Percentiles rank a stretch among this genome's conserved stretches.
phyloP scores from a whole-genome alignment of 768 basidiomycete species.

The Lentinula raphanica region DNA sequence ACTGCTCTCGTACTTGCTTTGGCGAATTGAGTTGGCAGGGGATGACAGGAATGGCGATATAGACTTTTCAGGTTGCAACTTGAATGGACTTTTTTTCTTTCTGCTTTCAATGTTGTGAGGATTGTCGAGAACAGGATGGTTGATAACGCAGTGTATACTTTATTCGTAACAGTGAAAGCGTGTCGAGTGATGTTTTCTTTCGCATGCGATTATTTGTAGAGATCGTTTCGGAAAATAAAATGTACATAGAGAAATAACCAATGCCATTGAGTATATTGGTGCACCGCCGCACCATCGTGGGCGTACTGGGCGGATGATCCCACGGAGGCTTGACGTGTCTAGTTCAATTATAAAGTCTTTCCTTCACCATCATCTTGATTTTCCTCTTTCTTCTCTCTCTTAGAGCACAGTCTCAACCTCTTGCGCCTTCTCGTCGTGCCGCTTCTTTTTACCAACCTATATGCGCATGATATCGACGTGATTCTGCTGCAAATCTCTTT shows the following conservation, averaged over 20 bases:
- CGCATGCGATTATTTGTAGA: not conserved
- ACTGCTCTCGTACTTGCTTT: slow-evolving; percentile 58
- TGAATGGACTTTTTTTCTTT: not conserved
- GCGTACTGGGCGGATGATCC: too few relatives aligned
- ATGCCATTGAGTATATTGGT: too few relatives aligned
- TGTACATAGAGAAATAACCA: too few relatives aligned
- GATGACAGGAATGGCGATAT: not conserved
- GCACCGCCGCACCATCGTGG: too few relatives aligned
- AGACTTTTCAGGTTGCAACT: not conserved
- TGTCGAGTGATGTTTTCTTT: not conserved
- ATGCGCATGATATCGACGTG: not conserved
- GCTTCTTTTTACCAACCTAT: not conserved
- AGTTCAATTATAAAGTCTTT: not conserved
- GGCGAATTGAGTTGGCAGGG: slow-evolving; percentile 1
- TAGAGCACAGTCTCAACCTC: not conserved
- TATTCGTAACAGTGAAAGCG: not conserved
- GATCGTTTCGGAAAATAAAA: too few relatives aligned
- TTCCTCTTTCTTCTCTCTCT: not conserved
- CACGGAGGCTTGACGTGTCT: not conserved
- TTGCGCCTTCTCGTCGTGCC: not conserved
- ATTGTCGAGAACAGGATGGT: not conserved
- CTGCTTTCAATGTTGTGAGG: not conserved
- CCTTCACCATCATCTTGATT: not conserved
- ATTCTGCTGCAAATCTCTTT: not conserved
- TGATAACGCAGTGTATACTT: not conserved